phyloP scores from a whole-genome alignment of 805 yeast genomes.

The Yamadazyma takamatsuzukensis region DNA sequence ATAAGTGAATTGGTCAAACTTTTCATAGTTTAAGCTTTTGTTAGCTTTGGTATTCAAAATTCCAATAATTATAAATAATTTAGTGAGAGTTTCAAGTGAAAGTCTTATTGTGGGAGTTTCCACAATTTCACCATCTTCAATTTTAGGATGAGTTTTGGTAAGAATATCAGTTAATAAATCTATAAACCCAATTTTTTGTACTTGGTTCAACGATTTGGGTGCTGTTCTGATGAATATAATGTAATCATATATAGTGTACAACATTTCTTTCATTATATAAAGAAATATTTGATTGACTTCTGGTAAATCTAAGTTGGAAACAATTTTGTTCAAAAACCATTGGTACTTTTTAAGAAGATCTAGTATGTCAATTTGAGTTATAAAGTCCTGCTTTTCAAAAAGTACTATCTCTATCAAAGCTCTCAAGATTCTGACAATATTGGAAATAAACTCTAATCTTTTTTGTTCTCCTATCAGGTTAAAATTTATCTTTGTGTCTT shows the following conservation, averaged over 20 bases:
- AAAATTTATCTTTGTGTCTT: constrained; percentile 1
- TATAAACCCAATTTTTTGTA: constrained; percentile 2
- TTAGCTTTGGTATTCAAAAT: constrained; percentile 16
- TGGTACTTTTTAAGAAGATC: constrained; percentile 8
- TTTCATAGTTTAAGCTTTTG: neutral
- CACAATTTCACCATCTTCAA: constrained; percentile 1
- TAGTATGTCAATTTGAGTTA: neutral
- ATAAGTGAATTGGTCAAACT: constrained; percentile 5
- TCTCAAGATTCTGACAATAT: constrained; percentile 20
- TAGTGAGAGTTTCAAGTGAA: constrained; percentile 25
- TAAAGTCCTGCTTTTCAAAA: neutral
- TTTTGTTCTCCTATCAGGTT: constrained; percentile 18
- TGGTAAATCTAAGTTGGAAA: constrained; percentile 9
- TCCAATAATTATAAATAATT: constrained; percentile 21
- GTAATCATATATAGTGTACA: constrained; percentile 22
- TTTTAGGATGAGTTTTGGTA: constrained; percentile 9
- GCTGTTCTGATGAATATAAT: constrained; percentile 11
- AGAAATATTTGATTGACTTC: constrained; percentile 13
- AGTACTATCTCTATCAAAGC: constrained; percentile 15
- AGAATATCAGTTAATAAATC: constrained; percentile 7
- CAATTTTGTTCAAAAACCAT: constrained; percentile 11
- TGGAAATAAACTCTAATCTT: constrained; percentile 18
- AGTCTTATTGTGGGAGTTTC: constrained; percentile 19
- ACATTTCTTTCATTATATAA: constrained; percentile 21
- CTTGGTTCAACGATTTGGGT: neutral